These are phyloP conservation scores for Lodderomyces margitis DNA, from an alignment of 1,139 yeast species.

Conservation along the genomic window DNA sequence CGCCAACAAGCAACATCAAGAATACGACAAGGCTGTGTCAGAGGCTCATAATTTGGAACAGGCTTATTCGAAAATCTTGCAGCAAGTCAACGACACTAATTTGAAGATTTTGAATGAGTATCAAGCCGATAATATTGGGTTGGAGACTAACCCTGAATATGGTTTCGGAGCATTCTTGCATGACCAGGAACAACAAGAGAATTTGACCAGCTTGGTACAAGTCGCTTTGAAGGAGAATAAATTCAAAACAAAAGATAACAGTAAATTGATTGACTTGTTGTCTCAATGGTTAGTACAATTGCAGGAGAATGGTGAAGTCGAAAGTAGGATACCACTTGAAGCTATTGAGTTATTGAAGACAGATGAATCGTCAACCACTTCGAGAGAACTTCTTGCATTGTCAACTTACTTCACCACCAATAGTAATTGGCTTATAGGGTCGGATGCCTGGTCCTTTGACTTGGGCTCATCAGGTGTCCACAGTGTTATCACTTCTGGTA, in stretches of 20 bases:
- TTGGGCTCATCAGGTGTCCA: slow-evolving; percentile 92
- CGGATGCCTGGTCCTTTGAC: slow-evolving; percentile 95
- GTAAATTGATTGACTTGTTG: slow-evolving; percentile 54
- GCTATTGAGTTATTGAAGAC: slow-evolving; percentile 45
- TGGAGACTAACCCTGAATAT: slow-evolving; percentile 68
- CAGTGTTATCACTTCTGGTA: slow-evolving; percentile 70
- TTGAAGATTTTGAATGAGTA: slow-evolving; percentile 60
- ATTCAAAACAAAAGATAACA: slow-evolving; percentile 45
- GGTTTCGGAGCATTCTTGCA: slow-evolving; percentile 80
- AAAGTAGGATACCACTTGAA: slow-evolving; percentile 27
- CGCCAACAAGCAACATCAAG: slow-evolving; percentile 10
- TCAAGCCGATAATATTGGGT: slow-evolving; percentile 37
- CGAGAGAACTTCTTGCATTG: slow-evolving; percentile 46
- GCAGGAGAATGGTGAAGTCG: slow-evolving; percentile 30
- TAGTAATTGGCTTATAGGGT: slow-evolving; percentile 84
- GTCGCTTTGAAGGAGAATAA: slow-evolving; percentile 48
- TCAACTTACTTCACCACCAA: slow-evolving; percentile 45
- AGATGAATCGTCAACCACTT: slow-evolving; percentile 34
- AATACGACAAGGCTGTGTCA: slow-evolving; percentile 33
- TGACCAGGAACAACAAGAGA: slow-evolving; percentile 49
- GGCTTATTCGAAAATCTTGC: slow-evolving; percentile 73
- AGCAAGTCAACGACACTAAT: slow-evolving; percentile 52
- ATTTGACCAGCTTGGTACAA: slow-evolving; percentile 50
- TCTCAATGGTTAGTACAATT: slow-evolving; percentile 65
- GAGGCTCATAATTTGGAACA: slow-evolving; percentile 61